Evolutionary conservation across 495 filamentous ascomycete genomes (phyloP), one percentile per base, ranked within the genome.

Genomic region (Alectoria sarmentosa): DNA sequence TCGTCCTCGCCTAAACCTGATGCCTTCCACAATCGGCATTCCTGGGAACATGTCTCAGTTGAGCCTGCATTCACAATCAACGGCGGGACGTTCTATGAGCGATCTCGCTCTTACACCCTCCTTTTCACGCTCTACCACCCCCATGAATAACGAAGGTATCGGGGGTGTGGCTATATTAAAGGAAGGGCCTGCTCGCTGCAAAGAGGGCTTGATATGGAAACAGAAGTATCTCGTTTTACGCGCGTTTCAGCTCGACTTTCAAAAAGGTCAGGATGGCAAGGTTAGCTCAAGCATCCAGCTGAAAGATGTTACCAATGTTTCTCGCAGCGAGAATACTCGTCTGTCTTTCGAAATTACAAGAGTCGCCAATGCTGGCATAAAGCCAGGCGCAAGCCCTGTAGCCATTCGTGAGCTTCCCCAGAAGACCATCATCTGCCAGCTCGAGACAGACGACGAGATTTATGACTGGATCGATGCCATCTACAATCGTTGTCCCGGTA

Each of bases 391-490:
- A 77, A 85, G 80, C 32, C 37, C 61, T 23, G 11, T 62, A n/a
- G 38, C 54, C n/a, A 78, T 74, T 3, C 81, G 85, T n/a, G 92
- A 97, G 70, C 86, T 89, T 39, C 82, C 89, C 5, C 86, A 87
- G 39, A 90, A 89, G 69, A 88, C 87, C 14, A 80, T 96, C 46
- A 88, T 91, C 34, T 91, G 96, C 67, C 90, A 89, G 72, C 89
- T 98, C 67, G 96, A 96, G 72, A 87, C 84, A 28, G 95, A 98
- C 66, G 92, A 96, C 68, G 94, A 98, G 67, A 85, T 97, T 42
- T 98, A 98, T 72, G 91, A 95, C 60, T 98, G 94, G 94, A 96
- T 96, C 64, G 94, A 98, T 73, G 89, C 90, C 73, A 94, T 98
- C 67, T 97, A 96, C 72, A 90, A 91, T 65, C 88, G 94, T 65